Evolutionary conservation across 2,329 filamentous ascomycete genomes (phyloP), one percentile per base, ranked within the genome.

Genomic region (Biscogniauxia sp.): DNA sequence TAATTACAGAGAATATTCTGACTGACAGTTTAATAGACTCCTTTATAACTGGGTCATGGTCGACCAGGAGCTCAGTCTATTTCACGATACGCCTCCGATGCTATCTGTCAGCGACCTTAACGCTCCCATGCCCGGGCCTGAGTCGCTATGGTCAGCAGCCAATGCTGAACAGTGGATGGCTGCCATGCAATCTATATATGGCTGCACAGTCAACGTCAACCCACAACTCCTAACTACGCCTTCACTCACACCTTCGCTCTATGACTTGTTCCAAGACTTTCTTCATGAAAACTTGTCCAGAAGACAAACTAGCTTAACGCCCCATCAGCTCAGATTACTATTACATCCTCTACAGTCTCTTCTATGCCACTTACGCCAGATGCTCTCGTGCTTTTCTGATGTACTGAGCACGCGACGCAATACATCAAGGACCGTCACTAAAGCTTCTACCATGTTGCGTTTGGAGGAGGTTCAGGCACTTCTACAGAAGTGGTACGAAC

Each of bases 21-120:
- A n/a, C 59, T 70, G 70, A 64, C 70, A 54, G 49, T 19, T 50
- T 50, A 3, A 61, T 68, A 88, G 88, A 66, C 78, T 91, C 32
- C 84, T 89, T n/a, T 90, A 91, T 74, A 89, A 88, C 58, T 91
- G 88, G 86, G 85, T 88, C 20, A 89, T 90, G 84, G 82, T 89
- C 23, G 89, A 92, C 69, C 88, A 91, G 68, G 89, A 92, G 73
- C 77, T 90, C 58, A 84, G 85, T 54, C 76, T 90, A 8, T 89
- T 89, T 74, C 82, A 88, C 65, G 87, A 90, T 68, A 84, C 81
- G 0, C 79, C 80, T 1, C 85, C 87, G 0, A 76, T 89, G 32
- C 83, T 91, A 59, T 84, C 86, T 15, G 82, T 89, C 57, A 87
- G 83, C 28, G 87, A 91, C 60, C 82, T 90, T 54, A 81, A 82